Evolutionary conservation across 306 rosid genomes (phyloP).

Genomic region (Senna siamea): DNA sequence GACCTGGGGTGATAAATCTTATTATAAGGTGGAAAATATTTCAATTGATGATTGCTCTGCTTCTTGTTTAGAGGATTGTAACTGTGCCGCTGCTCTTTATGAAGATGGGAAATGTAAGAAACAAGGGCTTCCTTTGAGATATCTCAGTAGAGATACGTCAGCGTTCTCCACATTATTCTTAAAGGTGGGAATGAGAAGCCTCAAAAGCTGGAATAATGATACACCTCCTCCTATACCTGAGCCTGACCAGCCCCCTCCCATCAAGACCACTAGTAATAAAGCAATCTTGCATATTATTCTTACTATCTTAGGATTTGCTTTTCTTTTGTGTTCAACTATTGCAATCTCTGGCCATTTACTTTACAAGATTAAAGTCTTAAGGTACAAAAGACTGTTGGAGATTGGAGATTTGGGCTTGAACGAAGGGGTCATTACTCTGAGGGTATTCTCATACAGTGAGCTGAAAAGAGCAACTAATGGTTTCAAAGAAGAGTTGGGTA

Average conservation of each 20-base stretch:
- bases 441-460: slow-evolving; percentile 44
- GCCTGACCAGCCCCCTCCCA: slow-evolving; percentile 8
- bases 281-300: slow-evolving; percentile 27
- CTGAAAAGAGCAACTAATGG: slow-evolving; percentile 42
- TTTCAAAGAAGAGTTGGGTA: slow-evolving; percentile 45
- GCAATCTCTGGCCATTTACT: slow-evolving; percentile 22
- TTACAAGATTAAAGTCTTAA: slow-evolving; percentile 40
- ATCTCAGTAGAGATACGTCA: not conserved
- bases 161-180: not conserved
- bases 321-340: slow-evolving; percentile 25
- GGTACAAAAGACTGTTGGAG: slow-evolving; percentile 41
- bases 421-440: slow-evolving; percentile 34
- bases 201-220: not conserved
- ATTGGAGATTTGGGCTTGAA: slow-evolving; percentile 34
- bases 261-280: slow-evolving; percentile 33
- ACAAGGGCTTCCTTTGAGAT: slow-evolving; percentile 43
- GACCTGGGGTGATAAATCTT: not conserved
- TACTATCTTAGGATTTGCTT: not conserved
- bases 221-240: not conserved
- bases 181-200: slow-evolving; percentile 33
- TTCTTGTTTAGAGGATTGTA: slow-evolving; percentile 44
- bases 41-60: slow-evolving; percentile 11
- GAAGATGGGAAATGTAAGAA: not conserved
- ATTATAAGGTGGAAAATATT: slow-evolving; percentile 6
- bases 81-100: slow-evolving; percentile 42